Evolutionary conservation across 164 flowering plant genomes (phyloP), one percentile per base, ranked within the genome.

Genomic region (Houttuynia cordata): DNA sequence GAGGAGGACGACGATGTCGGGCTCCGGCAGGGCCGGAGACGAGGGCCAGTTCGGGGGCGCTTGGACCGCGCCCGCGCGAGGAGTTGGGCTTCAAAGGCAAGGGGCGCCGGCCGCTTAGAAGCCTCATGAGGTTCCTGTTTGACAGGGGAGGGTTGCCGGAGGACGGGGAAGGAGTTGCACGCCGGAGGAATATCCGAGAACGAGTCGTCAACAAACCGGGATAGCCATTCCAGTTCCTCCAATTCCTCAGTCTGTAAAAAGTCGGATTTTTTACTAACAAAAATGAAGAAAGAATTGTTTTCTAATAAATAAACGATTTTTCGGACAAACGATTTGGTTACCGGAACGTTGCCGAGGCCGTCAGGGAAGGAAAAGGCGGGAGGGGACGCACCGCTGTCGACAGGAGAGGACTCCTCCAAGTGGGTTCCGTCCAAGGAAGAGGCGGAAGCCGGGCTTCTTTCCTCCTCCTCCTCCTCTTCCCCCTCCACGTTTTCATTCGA

Each of bases 201-300:
- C n/a, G 86, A 78, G 76, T 90, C 97, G 60, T 90, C 92, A 25
- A 85, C 90, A 59, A 87, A 80, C 56, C 72, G 81, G 23, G 97
- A 90, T 49, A 85, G 70, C 87, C 89, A 81, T 73, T 86, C 97
- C 6, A 90, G 74, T 63, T 76, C 73, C 57, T 71, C 87, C 60
- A 81, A 22, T 18, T 90, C 97, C 30, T 85, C 95, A 23, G 60
- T 70, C 97, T 90, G 74, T 4, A 60, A 1, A 52, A 6, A n/a
- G n/a, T n/a, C n/a, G n/a, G n/a, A n/a, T n/a, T n/a, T n/a, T n/a
- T n/a, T n/a, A n/a, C n/a, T n/a, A n/a, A n/a, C n/a, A n/a, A n/a
- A n/a, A n/a, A n/a, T n/a, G n/a, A n/a, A n/a, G n/a, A n/a, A n/a
- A n/a, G n/a, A n/a, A n/a, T n/a, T n/a, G n/a, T n/a, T n/a, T n/a